Base-by-base conservation (phyloP, 2,329 filamentous ascomycete species). In the Neofusicoccum sp. region DNA sequence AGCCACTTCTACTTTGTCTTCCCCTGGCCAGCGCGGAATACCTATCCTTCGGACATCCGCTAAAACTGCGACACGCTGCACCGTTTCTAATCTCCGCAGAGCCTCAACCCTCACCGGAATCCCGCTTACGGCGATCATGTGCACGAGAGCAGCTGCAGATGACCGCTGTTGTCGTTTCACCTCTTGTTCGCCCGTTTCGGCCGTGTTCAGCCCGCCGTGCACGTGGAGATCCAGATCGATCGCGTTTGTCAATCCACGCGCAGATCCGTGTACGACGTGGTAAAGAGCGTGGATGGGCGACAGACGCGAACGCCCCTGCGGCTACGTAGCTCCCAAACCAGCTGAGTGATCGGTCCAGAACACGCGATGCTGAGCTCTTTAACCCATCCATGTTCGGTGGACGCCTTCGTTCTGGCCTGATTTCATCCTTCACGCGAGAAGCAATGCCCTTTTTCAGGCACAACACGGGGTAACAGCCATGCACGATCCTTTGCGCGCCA, bases 21-120 rank as follows among this genome's bases (percentile, higher is more conserved):
- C 20, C 40, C 11, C 40, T 24, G 7, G 14, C 6, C 3, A 24
- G 1, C 20, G 20, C 20, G 20, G 20, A 2, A 20, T 20, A 20
- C 2, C 20, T 20, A 20, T 20, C 20, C 20, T 20, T 20, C 20
- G 20, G 20, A 20, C 20, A 20, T 20, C 20, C 20, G 20, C 20
- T 20, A 12, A 44, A 12, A 7, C 2, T 16, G 41, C 16, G 41
- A 44, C 41, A 26, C 11, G 16, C 24, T 7, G 3, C 41, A 16
- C n/a, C 14, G 4, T 16, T 20, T n/a, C 38, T 24, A 7, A 20
- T 6, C 20, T 44, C 16, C 11, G 49, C 51, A 56, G 51, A 56
- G 51, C 51, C 51, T 31, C 51, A 56, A 7, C 20, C 9, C 26
- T 56, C 24, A 56, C 51, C 51, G 51, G 51, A 38, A 41, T 33